Conservation (phyloP, 2,329 filamentous ascomycete genomes). For the Thelonectria blattea region DNA sequence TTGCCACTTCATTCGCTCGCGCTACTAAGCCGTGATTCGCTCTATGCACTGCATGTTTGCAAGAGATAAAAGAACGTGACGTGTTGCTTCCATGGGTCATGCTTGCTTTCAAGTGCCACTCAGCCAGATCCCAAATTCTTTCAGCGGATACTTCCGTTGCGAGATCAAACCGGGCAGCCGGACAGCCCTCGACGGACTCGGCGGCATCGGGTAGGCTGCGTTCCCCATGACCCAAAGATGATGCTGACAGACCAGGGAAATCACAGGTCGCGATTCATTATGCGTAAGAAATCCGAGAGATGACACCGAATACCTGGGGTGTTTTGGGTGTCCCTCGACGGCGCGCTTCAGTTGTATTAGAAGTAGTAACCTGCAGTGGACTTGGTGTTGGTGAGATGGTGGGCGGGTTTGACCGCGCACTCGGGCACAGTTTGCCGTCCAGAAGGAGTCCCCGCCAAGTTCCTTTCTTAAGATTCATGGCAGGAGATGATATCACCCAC, state of each 20-base stretch:
- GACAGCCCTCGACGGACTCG: neutral
- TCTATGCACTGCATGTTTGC: neutral
- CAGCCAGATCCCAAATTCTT: neutral
- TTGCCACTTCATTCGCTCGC: too few species aligned
- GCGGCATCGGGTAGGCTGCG: conserved; percentile 1
- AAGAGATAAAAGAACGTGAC: neutral
- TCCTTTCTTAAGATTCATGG: too few species aligned
- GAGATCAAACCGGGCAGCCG: neutral
- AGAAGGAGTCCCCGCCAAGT: too few species aligned
- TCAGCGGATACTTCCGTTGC: neutral
- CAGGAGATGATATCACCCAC: too few species aligned
- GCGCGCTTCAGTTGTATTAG: too few species aligned
- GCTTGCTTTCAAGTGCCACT: neutral
- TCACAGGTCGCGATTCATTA: conserved; percentile 12
- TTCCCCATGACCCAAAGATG: neutral
- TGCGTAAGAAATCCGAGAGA: conserved; percentile 1
- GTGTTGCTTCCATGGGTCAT: neutral
- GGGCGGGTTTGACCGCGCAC: too few species aligned
- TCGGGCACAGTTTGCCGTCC: too few species aligned
- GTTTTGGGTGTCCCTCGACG: too few species aligned
- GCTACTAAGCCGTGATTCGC: too few species aligned
- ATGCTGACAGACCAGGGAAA: conserved; percentile 1
- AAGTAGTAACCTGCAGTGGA: too few species aligned
- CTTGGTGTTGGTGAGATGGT: too few species aligned
- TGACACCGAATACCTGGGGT: neutral